Evolutionary conservation across 169 alveolate genomes (phyloP).

Genomic region (Perkinsus chesapeaki): DNA sequence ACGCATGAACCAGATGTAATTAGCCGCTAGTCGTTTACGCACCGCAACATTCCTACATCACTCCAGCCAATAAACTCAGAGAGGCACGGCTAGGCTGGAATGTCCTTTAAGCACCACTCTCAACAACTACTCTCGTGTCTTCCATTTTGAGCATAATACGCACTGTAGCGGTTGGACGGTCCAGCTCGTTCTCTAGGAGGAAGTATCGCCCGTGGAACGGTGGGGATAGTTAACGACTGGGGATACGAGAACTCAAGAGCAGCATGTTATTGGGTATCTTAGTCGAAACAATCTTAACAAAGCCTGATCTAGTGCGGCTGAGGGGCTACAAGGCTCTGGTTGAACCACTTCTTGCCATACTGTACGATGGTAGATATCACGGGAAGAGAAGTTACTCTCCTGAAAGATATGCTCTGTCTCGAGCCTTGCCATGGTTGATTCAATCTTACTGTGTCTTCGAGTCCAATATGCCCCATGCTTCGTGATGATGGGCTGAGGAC

Average conservation of each 20-base stretch:
- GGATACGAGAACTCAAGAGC: too few species aligned
- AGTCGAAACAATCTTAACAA: neutral
- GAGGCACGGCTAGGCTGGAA: too few species aligned
- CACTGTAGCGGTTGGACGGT: too few species aligned
- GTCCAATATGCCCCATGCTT: neutral
- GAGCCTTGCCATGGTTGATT: neutral
- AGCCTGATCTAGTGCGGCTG: neutral
- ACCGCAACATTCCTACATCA: too few species aligned
- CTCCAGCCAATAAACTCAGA: too few species aligned
- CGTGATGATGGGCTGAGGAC: neutral
- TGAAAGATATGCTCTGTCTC: neutral
- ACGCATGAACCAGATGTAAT: too few species aligned
- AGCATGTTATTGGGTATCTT: neutral
- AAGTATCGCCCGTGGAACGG: neutral
- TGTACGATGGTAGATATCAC: neutral
- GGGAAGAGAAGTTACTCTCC: neutral
- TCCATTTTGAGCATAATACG: too few species aligned
- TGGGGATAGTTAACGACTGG: neutral
- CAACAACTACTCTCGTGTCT: too few species aligned
- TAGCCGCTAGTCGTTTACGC: too few species aligned
- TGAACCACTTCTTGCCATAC: neutral
- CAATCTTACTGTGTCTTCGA: neutral
- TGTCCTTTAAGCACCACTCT: too few species aligned
- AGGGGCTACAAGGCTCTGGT: neutral
- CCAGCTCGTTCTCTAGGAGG: too few species aligned